Evolutionary conservation across 306 rosid genomes (phyloP).

Genomic region (Quillaja saponaria): DNA sequence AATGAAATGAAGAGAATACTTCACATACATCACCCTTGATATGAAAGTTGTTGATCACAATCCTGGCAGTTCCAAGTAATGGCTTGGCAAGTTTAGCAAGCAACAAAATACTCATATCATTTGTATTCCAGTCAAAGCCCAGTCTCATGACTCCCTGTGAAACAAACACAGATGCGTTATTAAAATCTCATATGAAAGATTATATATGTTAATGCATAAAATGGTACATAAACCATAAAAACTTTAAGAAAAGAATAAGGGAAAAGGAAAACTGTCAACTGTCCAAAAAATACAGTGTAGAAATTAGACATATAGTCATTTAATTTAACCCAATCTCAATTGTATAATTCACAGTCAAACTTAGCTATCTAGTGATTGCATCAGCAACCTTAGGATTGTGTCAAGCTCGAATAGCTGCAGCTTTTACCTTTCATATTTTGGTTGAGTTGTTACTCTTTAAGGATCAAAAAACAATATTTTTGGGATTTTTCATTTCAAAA

Average conservation of each 20-base stretch:
- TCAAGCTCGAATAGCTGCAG: too few relatives aligned
- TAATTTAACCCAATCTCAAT: too few relatives aligned
- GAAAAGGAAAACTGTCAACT: background rate
- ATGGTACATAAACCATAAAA: slow-evolving; percentile 13
- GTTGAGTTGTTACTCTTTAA: too few relatives aligned
- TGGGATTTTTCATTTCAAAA: too few relatives aligned
- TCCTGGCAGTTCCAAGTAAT: slow-evolving; percentile 85
- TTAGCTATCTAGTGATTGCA: too few relatives aligned
- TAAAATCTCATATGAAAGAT: slow-evolving; percentile 23
- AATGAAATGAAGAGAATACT: slow-evolving; percentile 25
- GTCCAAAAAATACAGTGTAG: background rate
- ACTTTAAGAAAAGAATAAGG: slow-evolving; percentile 4
- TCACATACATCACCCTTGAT: slow-evolving; percentile 91
- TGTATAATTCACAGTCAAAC: too few relatives aligned
- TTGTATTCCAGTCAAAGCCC: slow-evolving; percentile 94
- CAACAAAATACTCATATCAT: slow-evolving; percentile 83
- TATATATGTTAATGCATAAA: slow-evolving; percentile 15
- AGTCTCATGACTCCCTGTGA: slow-evolving; percentile 73
- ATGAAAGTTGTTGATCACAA: slow-evolving; percentile 90
- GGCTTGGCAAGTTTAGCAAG: slow-evolving; percentile 91
- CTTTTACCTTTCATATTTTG: too few relatives aligned
- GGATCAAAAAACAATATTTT: too few relatives aligned
- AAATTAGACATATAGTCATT: slow-evolving; percentile 7
- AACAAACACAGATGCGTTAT: slow-evolving; percentile 28
- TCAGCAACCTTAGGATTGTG: too few relatives aligned